Percentiles rank a stretch among this genome's conserved stretches.
These are phyloP conservation scores for Yarrowia osloensis DNA, from an alignment of 805 yeast genomes.

Conservation along the genomic window DNA sequence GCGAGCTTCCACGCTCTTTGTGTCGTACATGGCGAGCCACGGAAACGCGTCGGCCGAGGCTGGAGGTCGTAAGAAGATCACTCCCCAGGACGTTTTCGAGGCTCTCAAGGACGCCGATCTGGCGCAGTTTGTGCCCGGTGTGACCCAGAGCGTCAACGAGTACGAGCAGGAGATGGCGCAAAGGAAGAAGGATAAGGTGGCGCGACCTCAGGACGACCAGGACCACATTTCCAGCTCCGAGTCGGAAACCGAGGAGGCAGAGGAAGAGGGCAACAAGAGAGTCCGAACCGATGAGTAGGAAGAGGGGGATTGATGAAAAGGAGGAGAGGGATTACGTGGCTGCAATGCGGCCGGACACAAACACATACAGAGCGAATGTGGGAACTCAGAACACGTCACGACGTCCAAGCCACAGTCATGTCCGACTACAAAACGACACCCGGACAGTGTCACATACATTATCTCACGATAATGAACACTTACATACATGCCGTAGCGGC, in stretches of 20 bases:
- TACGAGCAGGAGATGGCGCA: slow-evolving; percentile 14
- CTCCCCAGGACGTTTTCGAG: slow-evolving; percentile 4
- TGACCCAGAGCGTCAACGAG: slow-evolving; percentile 21
- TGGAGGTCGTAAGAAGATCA: slow-evolving; percentile 23
- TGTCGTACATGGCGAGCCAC: slow-evolving; percentile 11
- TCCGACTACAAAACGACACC: too few species aligned
- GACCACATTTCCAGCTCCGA: slow-evolving; percentile 17
- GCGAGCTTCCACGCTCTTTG: slow-evolving; percentile 23
- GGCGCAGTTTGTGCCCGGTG: slow-evolving; percentile 18
- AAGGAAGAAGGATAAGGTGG: slow-evolving; percentile 16
- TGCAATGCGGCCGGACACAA: too few species aligned
- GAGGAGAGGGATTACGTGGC: too few species aligned
- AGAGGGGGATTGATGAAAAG: not conserved
- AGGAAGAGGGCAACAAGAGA: not conserved
- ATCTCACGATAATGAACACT: too few species aligned
- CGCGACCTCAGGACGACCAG: not conserved
- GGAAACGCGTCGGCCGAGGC: slow-evolving; percentile 23
- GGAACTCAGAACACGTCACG: too few species aligned
- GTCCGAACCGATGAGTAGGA: not conserved
- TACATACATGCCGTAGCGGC: too few species aligned
- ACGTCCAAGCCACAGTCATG: too few species aligned
- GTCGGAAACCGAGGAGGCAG: slow-evolving; percentile 5
- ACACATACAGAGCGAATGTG: too few species aligned
- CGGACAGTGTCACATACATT: too few species aligned
- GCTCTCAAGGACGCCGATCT: slow-evolving; percentile 24